Percentiles rank a stretch among this genome's conserved stretches.
phyloP scores from a whole-genome alignment of 2,329 filamentous ascomycete genomes.

The Cladophialophora yegresii region DNA sequence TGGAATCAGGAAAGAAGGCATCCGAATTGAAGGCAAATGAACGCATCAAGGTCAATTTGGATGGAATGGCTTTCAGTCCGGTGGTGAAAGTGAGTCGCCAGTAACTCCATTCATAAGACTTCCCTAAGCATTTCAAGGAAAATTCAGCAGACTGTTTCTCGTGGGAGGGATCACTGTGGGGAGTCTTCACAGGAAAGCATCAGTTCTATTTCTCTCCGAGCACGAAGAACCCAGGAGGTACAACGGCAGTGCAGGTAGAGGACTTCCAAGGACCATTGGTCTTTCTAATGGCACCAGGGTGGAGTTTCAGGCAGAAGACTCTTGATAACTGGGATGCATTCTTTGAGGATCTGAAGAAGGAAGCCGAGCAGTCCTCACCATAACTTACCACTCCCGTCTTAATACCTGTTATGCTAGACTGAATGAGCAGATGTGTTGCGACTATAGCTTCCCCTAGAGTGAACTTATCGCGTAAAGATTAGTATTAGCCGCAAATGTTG shows the following conservation, averaged over 20 bases:
- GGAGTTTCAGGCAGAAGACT: slow-evolving; percentile 3
- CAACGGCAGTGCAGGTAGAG: slow-evolving; percentile 1
- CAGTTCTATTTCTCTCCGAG: background rate
- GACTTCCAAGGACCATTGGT: slow-evolving; percentile 1
- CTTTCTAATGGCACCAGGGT: slow-evolving; percentile 1
- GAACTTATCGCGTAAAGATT: background rate
- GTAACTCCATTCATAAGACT: background rate
- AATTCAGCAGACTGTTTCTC: background rate
- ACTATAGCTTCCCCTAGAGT: background rate
- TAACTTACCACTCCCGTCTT: background rate
- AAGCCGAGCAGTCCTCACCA: slow-evolving; percentile 1
- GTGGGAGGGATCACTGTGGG: background rate
- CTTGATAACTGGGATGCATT: slow-evolving; percentile 4
- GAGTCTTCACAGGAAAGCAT: slow-evolving; percentile 3
- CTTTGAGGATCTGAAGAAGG: slow-evolving; percentile 7
- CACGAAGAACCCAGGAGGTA: slow-evolving; percentile 9
- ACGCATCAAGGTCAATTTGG: slow-evolving; percentile 2
- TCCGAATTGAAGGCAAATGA: slow-evolving; percentile 3
- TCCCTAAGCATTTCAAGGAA: background rate
- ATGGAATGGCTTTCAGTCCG: background rate
- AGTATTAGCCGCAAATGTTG: background rate
- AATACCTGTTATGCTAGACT: background rate
- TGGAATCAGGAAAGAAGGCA: background rate
- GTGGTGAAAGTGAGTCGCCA: background rate
- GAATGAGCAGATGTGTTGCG: background rate